Base-by-base conservation (phyloP, 441 rosid species). In the Biscutella laevigata region DNA sequence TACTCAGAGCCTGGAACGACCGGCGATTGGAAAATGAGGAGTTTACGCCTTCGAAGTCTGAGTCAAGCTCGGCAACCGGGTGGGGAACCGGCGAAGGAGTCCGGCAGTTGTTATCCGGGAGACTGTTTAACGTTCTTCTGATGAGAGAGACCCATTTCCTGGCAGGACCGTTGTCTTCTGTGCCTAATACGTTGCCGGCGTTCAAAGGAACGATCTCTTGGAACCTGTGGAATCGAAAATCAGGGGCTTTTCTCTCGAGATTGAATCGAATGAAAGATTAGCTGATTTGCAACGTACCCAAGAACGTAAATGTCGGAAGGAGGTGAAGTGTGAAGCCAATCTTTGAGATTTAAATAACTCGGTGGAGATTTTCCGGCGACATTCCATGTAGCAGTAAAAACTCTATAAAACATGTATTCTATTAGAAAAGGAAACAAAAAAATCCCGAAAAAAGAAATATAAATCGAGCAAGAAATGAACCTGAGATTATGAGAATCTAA, bases 161-260 rank as follows among this genome's bases (percentile, higher is more conserved):
- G 6, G 92, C 92, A 0, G 92, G 92, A 17, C 69, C 86, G 44
- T 81, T 81, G 69, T 77, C 84, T 61, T 84, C 92, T 5, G 86
- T 72, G 10, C 92, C 92, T 67, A 84, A 58, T 19, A 84, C 88
- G 63, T 84, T 84, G 34, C 88, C 88, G 24, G 92, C 92, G 72
- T 84, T 84, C 52, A 84, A 57, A 71, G 88, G 92, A 58, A 84
- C 88, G n/a, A 84, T 84, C 60, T 84, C 92, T 75, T 84, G 92
- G 64, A 84, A 81, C 34, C 92, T 84, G 73, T 55, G 27, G 42
- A 12, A 14, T 34, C 17, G 4, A 43, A 59, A 63, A 9, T 36
- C 4, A 34, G 43, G 7, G 32, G 4, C 6, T 4, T 24, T 4
- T 4, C 6, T 7, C 2, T 34, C 3, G 0, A 12, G 16, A 8